Conservation (phyloP, 306 rosid species). For the Acacia confusa region DNA sequence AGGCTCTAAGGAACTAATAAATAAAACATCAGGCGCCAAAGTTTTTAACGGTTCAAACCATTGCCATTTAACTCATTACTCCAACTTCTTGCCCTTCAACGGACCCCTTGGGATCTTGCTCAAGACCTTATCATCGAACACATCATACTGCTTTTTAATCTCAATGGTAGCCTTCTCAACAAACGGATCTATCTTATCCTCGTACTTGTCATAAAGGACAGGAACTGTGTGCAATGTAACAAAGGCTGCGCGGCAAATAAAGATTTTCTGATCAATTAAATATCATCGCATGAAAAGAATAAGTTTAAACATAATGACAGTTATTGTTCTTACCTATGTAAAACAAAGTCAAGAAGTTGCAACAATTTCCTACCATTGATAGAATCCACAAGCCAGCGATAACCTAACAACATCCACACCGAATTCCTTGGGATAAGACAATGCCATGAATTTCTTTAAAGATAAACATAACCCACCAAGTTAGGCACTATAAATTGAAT, state of each 20-base stretch:
- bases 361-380: conserved; percentile 68
- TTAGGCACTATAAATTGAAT: neutral
- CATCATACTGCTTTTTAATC: conserved; percentile 67
- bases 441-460: neutral
- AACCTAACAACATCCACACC: conserved; percentile 43
- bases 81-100: conserved; percentile 63
- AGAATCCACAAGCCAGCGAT: conserved; percentile 80
- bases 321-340: conserved; percentile 58
- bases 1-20: conserved; percentile 15
- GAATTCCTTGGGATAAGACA: conserved; percentile 4
- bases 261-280: conserved; percentile 6
- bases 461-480: neutral
- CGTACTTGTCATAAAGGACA: conserved; percentile 70
- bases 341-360: conserved; percentile 87
- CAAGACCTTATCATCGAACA: conserved; percentile 73
- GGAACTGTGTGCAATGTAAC: conserved; percentile 77
- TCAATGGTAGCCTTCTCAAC: conserved; percentile 66
- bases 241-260: conserved; percentile 54
- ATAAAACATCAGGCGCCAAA: conserved; percentile 14
- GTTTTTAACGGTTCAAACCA: conserved; percentile 18
- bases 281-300: neutral
- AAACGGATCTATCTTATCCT: conserved; percentile 64
- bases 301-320: neutral
- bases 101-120: conserved; percentile 59
- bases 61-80: conserved; percentile 33